Conservation (phyloP, 73 alveolate genomes). For the Halteria grandinella region DNA sequence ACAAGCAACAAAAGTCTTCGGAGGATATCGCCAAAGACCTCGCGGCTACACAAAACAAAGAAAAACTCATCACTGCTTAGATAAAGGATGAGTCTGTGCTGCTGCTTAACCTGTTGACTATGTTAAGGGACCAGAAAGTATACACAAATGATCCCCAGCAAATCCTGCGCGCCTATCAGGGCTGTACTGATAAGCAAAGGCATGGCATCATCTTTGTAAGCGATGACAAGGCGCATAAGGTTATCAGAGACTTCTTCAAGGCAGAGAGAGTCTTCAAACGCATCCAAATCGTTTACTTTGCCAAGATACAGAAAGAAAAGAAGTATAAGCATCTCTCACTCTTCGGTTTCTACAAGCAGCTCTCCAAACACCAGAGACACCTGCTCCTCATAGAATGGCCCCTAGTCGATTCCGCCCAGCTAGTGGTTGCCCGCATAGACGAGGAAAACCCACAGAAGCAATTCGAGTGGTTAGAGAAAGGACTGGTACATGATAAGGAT, state of each 20-base stretch:
- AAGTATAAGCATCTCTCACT: neutral
- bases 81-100: no score
- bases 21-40: neutral
- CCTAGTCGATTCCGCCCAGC: no score
- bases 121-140: slow-evolving; percentile 11
- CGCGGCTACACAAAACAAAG: no score
- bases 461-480: no score
- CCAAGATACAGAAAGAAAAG: neutral
- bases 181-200: neutral
- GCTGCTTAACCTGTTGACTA: slow-evolving; percentile 1
- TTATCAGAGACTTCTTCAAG: slow-evolving; percentile 20
- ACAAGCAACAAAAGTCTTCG: neutral
- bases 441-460: neutral
- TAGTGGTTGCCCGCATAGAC: no score
- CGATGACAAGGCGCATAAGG: slow-evolving; percentile 14
- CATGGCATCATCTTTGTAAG: neutral
- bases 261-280: slow-evolving; percentile 10
- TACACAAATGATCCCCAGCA: slow-evolving; percentile 53
- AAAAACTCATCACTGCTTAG: no score
- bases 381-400: slow-evolving; percentile 10
- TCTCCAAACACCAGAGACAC: slow-evolving; percentile 23
- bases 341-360: slow-evolving; percentile 7
- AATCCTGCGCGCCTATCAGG: slow-evolving; percentile 13
- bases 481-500: no score
- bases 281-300: neutral